Conservation (phyloP, 176 grass and related monocot genomes). For the Cenchrus americanus region DNA sequence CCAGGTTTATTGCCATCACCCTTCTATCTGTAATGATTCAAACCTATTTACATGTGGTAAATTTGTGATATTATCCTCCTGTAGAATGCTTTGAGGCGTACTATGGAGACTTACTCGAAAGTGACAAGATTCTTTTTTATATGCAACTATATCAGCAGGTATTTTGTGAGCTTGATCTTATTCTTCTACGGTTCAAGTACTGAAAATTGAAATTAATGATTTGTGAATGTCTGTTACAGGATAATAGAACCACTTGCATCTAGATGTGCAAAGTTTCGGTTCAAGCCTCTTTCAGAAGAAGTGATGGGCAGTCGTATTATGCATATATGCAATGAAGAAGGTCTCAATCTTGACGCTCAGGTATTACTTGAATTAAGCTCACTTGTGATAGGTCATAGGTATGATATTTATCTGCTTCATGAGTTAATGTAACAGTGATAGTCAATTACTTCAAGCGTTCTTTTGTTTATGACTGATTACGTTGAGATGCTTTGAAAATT, state of each 20-base stretch:
- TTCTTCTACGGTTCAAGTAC: conserved; percentile 11
- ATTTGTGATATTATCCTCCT: conserved; percentile 34
- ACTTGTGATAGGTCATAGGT: background rate
- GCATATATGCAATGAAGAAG: conserved; percentile 96
- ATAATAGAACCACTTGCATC: conserved; percentile 99
- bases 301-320: conserved; percentile 90
- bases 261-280: conserved; percentile 99
- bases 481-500: conserved; percentile 40
- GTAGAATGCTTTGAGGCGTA: conserved; percentile 88
- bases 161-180: conserved; percentile 32
- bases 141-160: conserved; percentile 99
- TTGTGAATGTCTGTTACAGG: conserved; percentile 49
- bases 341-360: conserved; percentile 78
- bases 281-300: conserved; percentile 94
- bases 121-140: conserved; percentile 99
- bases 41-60: conserved; percentile 1
- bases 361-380: conserved; percentile 40
- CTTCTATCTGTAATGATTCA: conserved; percentile 32
- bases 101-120: conserved; percentile 93
- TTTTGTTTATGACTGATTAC: conserved; percentile 21
- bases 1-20: conserved; percentile 61
- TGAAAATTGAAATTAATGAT: conserved; percentile 5
- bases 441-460: background rate
- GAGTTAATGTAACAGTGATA: background rate
- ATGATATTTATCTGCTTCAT: conserved; percentile 31